These are phyloP conservation scores for Leptodermis oblonga DNA, from an alignment of 257 asterid species.

Conservation along the genomic window DNA sequence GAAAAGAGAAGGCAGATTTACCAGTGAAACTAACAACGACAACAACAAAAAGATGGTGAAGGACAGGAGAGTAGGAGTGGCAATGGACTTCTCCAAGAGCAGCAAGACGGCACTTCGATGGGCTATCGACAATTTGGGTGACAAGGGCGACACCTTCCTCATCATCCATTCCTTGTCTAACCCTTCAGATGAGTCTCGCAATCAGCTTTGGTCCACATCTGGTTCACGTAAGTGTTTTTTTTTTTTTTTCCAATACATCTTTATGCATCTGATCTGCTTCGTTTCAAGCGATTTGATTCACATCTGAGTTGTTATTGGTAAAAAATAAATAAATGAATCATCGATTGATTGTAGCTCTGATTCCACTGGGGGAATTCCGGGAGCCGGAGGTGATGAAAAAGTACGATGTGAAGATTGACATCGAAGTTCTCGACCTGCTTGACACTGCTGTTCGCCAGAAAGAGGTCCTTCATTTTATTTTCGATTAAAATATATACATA, in stretches of 20 bases:
- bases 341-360: constrained; percentile 48
- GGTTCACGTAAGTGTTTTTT: constrained; percentile 58
- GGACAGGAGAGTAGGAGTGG: constrained; percentile 78
- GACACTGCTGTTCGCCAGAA: constrained; percentile 83
- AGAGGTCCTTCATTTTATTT: constrained; percentile 44
- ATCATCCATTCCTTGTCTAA: constrained; percentile 53
- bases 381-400: constrained; percentile 65
- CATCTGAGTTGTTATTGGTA: not conserved
- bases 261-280: not conserved
- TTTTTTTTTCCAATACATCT: not conserved
- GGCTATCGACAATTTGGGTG: constrained; percentile 82
- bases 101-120: constrained; percentile 74
- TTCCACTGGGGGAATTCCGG: constrained; percentile 77
- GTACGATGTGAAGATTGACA: constrained; percentile 51
- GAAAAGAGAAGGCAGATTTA: no score
- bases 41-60: constrained; percentile 40
- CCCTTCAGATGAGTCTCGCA: constrained; percentile 37
- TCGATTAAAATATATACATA: not conserved
- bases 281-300: not conserved
- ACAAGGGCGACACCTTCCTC: constrained; percentile 59
- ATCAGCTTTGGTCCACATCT: constrained; percentile 47
- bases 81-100: constrained; percentile 87
- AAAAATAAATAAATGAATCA: not conserved
- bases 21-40: not conserved
- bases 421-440: constrained; percentile 75